phyloP scores from a whole-genome alignment of 2,329 filamentous ascomycete genomes.

The Chaetomium strumarium region DNA sequence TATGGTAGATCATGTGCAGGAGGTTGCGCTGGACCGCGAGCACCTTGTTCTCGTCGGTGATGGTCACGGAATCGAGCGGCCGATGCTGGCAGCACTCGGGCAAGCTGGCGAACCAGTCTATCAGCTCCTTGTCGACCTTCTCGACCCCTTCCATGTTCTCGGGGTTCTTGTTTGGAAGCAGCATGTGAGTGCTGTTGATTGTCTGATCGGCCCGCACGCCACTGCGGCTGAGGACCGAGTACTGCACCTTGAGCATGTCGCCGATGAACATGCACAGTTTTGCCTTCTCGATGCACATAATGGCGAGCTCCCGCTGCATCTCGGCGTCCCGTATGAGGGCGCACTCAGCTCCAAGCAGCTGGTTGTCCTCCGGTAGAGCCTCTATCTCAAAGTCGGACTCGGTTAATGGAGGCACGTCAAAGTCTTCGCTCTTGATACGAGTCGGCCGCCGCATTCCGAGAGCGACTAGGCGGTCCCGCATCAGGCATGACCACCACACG shows the following conservation, averaged over 20 bases:
- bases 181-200: constrained; percentile 75
- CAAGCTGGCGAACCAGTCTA: constrained; percentile 68
- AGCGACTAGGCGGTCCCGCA: constrained; percentile 87
- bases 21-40: constrained; percentile 71
- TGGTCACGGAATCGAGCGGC: constrained; percentile 46
- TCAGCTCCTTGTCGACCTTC: constrained; percentile 71
- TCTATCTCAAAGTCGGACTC: constrained; percentile 79
- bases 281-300: constrained; percentile 87
- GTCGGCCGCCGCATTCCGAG: constrained; percentile 91
- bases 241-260: constrained; percentile 83
- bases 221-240: constrained; percentile 82
- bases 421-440: constrained; percentile 87
- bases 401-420: constrained; percentile 84
- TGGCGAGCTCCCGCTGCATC: constrained; percentile 72
- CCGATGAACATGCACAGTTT: constrained; percentile 86
- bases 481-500: constrained; percentile 98
- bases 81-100: constrained; percentile 66
- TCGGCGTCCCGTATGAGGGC: constrained; percentile 62
- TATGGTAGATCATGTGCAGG: constrained; percentile 89
- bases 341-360: constrained; percentile 64
- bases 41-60: constrained; percentile 55
- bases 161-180: constrained; percentile 81
- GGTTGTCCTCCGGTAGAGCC: constrained; percentile 59
- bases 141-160: constrained; percentile 77
- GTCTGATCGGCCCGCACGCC: constrained; percentile 72